Conservation (phyloP, 139 green algal species). For the Deuterostichococcus epilithicus region DNA sequence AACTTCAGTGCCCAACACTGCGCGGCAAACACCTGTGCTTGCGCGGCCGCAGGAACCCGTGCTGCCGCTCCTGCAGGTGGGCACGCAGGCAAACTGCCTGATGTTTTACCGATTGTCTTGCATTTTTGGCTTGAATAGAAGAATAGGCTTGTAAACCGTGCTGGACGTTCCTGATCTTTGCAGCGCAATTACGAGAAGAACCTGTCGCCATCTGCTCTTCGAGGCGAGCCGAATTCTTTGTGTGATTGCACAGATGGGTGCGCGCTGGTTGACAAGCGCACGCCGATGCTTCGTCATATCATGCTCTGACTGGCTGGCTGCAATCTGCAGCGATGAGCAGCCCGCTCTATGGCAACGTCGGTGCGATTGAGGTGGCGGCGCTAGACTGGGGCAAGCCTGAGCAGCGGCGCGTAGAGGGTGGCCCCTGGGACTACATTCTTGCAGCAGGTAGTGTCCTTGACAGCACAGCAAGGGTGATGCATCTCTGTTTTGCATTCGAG, state of each 20-base stretch:
- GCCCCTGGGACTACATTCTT: conserved; percentile 73
- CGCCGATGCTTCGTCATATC: neutral
- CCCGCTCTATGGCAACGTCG: conserved; percentile 18
- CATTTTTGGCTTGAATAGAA: too few species aligned
- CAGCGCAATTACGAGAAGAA: conserved; percentile 73
- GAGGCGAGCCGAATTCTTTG: conserved; percentile 3
- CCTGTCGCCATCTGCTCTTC: conserved; percentile 48
- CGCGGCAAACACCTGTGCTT: too few species aligned
- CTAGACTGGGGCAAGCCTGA: conserved; percentile 68
- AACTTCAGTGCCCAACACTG: too few species aligned
- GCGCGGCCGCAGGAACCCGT: too few species aligned
- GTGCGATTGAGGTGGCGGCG: conserved; percentile 55
- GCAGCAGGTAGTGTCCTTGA: conserved; percentile 31
- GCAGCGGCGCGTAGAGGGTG: conserved; percentile 25
- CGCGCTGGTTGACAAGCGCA: neutral
- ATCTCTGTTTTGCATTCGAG: neutral
- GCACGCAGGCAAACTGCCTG: too few species aligned
- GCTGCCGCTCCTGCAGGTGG: conserved; percentile 68
- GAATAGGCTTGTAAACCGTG: too few species aligned
- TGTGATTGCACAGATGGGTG: neutral
- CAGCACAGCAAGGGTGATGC: too few species aligned
- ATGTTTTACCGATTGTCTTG: too few species aligned
- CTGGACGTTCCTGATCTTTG: too few species aligned
- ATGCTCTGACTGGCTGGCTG: conserved; percentile 10
- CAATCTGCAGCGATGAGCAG: conserved; percentile 7